These are phyloP conservation scores for Lindgomyces ingoldianus DNA, from an alignment of 495 filamentous ascomycete species.

Conservation along the genomic window DNA sequence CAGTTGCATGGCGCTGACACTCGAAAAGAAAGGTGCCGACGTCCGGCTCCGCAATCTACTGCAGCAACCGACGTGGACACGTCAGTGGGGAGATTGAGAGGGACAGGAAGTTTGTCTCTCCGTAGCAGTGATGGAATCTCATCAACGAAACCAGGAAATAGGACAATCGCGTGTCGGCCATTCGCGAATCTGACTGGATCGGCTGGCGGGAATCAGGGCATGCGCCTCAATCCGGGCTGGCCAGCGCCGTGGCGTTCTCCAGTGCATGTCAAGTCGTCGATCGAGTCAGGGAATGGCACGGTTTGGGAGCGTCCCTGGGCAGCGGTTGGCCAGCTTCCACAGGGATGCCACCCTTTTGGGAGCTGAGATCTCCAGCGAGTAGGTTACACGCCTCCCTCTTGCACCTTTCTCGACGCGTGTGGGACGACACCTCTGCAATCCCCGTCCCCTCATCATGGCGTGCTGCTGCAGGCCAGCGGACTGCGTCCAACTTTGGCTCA, in stretches of 20 bases:
- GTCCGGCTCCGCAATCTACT: too few relatives aligned
- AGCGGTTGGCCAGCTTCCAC: background rate
- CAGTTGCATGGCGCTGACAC: background rate
- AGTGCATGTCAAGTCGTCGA: background rate
- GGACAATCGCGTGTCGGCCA: background rate
- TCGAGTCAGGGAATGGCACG: conserved; percentile 7
- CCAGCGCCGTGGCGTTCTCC: background rate
- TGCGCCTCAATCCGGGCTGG: background rate
- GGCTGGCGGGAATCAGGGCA: background rate
- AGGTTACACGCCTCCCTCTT: background rate
- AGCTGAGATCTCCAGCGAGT: background rate
- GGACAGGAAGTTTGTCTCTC: background rate
- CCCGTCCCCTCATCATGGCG: too few relatives aligned
- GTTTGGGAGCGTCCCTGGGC: background rate
- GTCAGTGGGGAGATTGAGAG: background rate
- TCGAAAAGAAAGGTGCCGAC: background rate
- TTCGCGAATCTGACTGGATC: conserved; percentile 5
- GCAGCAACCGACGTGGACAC: background rate
- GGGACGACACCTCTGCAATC: too few relatives aligned
- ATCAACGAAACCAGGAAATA: background rate
- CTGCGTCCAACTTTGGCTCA: too few relatives aligned
- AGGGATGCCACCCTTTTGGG: background rate
- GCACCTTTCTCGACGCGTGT: background rate
- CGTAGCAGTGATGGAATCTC: background rate
- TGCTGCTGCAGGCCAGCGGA: too few relatives aligned